Evolutionary conservation across 2,329 filamentous ascomycete genomes (phyloP), one percentile per base, ranked within the genome.

Genomic region (Ambrosiella xylebori): DNA sequence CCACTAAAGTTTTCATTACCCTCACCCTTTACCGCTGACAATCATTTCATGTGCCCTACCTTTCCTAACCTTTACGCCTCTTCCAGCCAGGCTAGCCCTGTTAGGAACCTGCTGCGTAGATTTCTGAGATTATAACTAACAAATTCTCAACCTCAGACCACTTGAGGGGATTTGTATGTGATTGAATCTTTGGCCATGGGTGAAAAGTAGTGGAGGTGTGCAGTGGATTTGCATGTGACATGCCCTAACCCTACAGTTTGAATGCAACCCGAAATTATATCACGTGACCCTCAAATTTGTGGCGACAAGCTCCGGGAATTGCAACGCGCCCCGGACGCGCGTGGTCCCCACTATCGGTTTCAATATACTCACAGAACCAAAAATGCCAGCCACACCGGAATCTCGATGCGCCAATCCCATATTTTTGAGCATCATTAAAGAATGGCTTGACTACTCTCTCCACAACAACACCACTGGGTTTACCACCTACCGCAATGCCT

Each of bases 401-500:
- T n/a, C 15, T 2, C 17, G 7, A 36, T 83, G 79, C 62, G 77
- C 81, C 13, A 93, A 93, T 64, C 82, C 86, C 4, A 74, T 87
- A 45, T 75, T 88, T 7, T 74, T 90, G 9, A 71, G 72, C 62
- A 90, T 85, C 81, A 80, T 90, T 55, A 83, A 86, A 65, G 85
- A 89, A 71, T 88, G 84, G 84, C 76, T 85, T 54, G 84, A 89
- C 50, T 67, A 77, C 45, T 86, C 85, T 11, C 75, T 77, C 54
- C 80, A 87, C 63, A 78, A 77, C 51, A 87, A 84, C 65, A 79
- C 80, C 15, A 88, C 87, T 66, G 84, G 84, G 19, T 70, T 81
- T 27, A 79, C 76, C n/a, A 82, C 79, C 0, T 91, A 89, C 68
- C 85, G 80, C 62, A 81, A 84, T 64, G 87, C 87, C 0, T 88